phyloP scores from a whole-genome alignment of 2,329 filamentous ascomycete genomes.

The Arthroderma sp. region DNA sequence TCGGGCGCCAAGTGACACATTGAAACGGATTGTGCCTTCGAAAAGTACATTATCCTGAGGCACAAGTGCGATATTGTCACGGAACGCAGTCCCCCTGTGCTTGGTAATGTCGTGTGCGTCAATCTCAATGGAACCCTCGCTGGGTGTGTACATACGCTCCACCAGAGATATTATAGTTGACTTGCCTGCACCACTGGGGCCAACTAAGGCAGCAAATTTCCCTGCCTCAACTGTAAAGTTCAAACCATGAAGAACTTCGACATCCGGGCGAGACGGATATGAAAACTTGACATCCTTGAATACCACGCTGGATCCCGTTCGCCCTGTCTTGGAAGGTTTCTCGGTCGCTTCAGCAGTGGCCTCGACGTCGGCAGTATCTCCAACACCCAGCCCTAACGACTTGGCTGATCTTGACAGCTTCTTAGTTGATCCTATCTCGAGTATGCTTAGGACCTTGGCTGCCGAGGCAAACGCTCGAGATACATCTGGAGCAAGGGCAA shows the following conservation, averaged over 20 bases:
- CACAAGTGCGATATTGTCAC: constrained; percentile 59
- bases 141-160: constrained; percentile 61
- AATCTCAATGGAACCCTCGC: constrained; percentile 50
- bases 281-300: constrained; percentile 51
- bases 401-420: constrained; percentile 11
- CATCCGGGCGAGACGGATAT: constrained; percentile 51
- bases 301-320: constrained; percentile 31
- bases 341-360: constrained; percentile 6
- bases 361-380: constrained; percentile 9
- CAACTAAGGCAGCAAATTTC: constrained; percentile 42
- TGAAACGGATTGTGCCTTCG: constrained; percentile 58
- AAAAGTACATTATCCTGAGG: constrained; percentile 67
- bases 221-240: constrained; percentile 39
- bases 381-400: neutral
- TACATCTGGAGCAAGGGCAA: constrained; percentile 62
- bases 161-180: constrained; percentile 59
- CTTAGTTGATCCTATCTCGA: constrained; percentile 24
- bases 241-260: constrained; percentile 45
- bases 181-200: constrained; percentile 64
- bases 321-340: constrained; percentile 9
- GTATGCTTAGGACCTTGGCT: constrained; percentile 39
- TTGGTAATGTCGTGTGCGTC: constrained; percentile 61
- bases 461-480: constrained; percentile 52
- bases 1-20: constrained; percentile 46
- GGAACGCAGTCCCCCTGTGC: constrained; percentile 53